These are phyloP conservation scores for Yamadazyma philogaea DNA, from an alignment of 805 yeast species.

Conservation along the genomic window DNA sequence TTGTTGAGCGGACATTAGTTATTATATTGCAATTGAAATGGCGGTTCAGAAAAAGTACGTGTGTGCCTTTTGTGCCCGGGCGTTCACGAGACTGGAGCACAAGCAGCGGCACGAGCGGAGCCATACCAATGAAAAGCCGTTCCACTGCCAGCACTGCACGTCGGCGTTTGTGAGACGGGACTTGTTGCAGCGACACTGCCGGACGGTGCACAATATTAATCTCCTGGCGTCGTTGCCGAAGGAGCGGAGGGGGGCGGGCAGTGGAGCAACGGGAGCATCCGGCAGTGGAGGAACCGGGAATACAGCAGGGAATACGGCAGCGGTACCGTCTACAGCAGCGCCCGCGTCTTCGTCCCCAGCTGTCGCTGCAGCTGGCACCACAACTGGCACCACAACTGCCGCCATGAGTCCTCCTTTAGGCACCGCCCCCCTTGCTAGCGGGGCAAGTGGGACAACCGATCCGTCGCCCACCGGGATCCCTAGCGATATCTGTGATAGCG, in stretches of 20 bases:
- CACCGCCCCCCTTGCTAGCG: too few species aligned
- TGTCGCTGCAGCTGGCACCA: too few species aligned
- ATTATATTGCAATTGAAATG: slow-evolving; percentile 12
- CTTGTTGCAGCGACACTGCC: slow-evolving; percentile 67
- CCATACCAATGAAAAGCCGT: slow-evolving; percentile 79
- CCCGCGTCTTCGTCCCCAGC: too few species aligned
- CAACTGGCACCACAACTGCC: too few species aligned
- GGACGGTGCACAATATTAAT: slow-evolving; percentile 65
- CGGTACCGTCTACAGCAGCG: too few species aligned
- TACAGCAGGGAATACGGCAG: too few species aligned
- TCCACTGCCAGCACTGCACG: slow-evolving; percentile 66
- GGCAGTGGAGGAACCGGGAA: slow-evolving; percentile 11
- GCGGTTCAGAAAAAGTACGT: slow-evolving; percentile 62
- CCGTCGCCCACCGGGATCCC: too few species aligned
- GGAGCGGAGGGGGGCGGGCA: too few species aligned
- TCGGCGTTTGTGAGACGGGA: slow-evolving; percentile 77
- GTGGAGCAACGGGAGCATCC: too few species aligned
- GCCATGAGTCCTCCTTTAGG: too few species aligned
- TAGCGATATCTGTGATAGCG: too few species aligned
- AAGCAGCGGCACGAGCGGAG: slow-evolving; percentile 75
- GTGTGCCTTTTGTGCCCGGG: slow-evolving; percentile 76
- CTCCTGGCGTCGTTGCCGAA: slow-evolving; percentile 12
- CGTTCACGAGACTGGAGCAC: slow-evolving; percentile 78
- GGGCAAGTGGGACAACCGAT: too few species aligned
- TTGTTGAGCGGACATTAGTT: slow-evolving; percentile 7